phyloP scores from a whole-genome alignment of 2,329 filamentous ascomycete genomes.

The Trichophyton schoenleinii region DNA sequence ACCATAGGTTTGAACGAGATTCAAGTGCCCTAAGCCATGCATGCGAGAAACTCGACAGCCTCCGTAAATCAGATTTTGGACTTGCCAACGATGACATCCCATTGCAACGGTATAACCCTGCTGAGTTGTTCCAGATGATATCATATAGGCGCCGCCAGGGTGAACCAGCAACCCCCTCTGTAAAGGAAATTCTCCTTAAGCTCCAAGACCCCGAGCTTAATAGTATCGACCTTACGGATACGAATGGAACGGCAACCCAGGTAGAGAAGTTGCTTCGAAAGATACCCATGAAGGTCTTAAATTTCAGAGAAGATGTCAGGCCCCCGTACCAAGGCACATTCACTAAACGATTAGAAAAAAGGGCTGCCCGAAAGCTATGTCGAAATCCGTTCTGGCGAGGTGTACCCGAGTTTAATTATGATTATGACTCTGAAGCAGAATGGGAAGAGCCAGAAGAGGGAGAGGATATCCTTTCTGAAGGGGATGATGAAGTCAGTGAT shows the following conservation, averaged over 20 bases:
- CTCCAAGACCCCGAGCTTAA: slow-evolving; percentile 37
- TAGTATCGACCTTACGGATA: slow-evolving; percentile 29
- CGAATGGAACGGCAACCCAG: slow-evolving; percentile 13
- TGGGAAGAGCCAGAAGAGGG: slow-evolving; percentile 62
- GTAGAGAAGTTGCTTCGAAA: slow-evolving; percentile 33
- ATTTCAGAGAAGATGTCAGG: slow-evolving; percentile 50
- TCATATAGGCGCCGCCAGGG: slow-evolving; percentile 25
- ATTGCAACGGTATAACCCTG: slow-evolving; percentile 19
- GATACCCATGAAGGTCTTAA: slow-evolving; percentile 46
- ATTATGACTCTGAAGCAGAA: slow-evolving; percentile 54
- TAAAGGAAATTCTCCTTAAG: slow-evolving; percentile 49
- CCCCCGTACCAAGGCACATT: slow-evolving; percentile 53
- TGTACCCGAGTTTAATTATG: slow-evolving; percentile 47
- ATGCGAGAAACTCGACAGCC: slow-evolving; percentile 35
- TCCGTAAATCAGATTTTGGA: slow-evolving; percentile 7
- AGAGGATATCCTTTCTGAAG: slow-evolving; percentile 53
- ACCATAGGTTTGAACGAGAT: slow-evolving; percentile 45
- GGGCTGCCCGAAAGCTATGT: slow-evolving; percentile 35
- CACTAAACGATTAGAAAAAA: slow-evolving; percentile 35
- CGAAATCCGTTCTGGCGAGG: slow-evolving; percentile 42
- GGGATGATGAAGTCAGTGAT: slow-evolving; percentile 48
- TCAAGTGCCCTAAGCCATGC: slow-evolving; percentile 44
- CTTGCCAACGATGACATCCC: slow-evolving; percentile 7
- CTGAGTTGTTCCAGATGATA: slow-evolving; percentile 28
- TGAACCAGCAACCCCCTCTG: slow-evolving; percentile 28